A percentile compares a stretch with the other conserved stretches of the same genome.
These are phyloP conservation scores for Mucor circinelloides DNA, from an alignment of 371 early-diverging fungal genomes.

Conservation along the genomic window DNA sequence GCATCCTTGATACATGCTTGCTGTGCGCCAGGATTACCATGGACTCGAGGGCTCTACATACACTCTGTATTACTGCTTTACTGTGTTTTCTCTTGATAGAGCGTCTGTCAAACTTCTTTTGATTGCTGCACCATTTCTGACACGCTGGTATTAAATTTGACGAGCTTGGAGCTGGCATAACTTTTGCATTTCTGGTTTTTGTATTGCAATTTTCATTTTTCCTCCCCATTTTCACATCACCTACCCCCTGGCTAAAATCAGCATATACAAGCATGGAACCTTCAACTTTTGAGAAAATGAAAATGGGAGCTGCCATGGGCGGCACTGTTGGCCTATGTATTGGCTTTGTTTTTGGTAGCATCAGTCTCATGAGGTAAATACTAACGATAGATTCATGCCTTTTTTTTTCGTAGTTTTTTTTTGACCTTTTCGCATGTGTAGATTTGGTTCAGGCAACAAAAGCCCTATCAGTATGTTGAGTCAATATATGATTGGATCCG, in stretches of 20 bases:
- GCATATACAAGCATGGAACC: slow-evolving; percentile 52
- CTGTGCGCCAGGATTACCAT: no score
- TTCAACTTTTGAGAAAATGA: slow-evolving; percentile 70
- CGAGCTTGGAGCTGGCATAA: neutral
- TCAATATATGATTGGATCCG: slow-evolving; percentile 56
- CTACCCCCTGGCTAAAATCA: neutral
- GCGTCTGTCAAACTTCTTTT: no score
- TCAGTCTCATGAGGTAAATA: slow-evolving; percentile 72
- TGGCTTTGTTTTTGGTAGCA: slow-evolving; percentile 78
- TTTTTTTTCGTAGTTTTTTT: no score
- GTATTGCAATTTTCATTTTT: neutral
- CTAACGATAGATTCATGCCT: neutral
- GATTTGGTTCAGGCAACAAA: slow-evolving; percentile 49
- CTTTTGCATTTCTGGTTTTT: neutral
- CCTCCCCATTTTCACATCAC: neutral
- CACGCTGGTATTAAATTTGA: neutral
- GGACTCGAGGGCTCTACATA: neutral
- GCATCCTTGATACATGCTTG: no score
- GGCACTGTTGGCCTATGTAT: slow-evolving; percentile 83
- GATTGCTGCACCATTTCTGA: neutral
- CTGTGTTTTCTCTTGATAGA: neutral
- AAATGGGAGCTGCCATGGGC: slow-evolving; percentile 85
- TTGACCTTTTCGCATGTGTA: slow-evolving; percentile 3
- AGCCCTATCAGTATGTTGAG: slow-evolving; percentile 49
- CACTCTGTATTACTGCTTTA: neutral